Conservation (phyloP, 129 eudicot species). For the Arctium minus region DNA sequence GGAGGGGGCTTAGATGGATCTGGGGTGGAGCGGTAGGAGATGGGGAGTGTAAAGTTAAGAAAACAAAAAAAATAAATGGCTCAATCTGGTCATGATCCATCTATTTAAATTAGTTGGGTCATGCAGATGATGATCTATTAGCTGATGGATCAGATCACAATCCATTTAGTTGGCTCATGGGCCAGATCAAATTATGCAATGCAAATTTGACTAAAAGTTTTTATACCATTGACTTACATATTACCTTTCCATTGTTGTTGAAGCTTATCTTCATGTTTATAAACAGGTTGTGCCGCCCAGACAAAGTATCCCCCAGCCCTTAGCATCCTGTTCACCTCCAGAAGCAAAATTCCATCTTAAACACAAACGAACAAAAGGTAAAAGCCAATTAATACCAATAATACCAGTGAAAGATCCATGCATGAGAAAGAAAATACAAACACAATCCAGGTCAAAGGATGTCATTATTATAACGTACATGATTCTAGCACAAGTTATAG, state of each 20-base stretch:
- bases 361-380: conserved; percentile 17
- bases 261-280: conserved; percentile 62
- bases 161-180: background rate
- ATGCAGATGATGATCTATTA: background rate
- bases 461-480: background rate
- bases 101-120: background rate
- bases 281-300: conserved; percentile 85
- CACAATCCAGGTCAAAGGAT: too few relatives aligned
- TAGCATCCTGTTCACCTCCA: conserved; percentile 85
- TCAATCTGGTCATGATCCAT: background rate
- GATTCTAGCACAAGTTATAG: background rate
- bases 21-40: too few relatives aligned
- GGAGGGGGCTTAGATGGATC: too few relatives aligned
- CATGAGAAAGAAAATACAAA: background rate
- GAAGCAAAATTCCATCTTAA: conserved; percentile 85
- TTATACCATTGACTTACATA: background rate
- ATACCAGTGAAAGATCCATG: conserved; percentile 2
- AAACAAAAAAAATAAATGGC: background rate
- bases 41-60: background rate
- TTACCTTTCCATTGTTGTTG: conserved; percentile 77
- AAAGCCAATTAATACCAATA: conserved; percentile 16
- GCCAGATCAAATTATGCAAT: background rate
- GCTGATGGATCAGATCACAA: background rate
- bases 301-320: conserved; percentile 87
- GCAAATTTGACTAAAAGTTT: background rate